Base-by-base conservation (phyloP, 345 rosid genomes). In the Rhodomyrtus tomentosa region DNA sequence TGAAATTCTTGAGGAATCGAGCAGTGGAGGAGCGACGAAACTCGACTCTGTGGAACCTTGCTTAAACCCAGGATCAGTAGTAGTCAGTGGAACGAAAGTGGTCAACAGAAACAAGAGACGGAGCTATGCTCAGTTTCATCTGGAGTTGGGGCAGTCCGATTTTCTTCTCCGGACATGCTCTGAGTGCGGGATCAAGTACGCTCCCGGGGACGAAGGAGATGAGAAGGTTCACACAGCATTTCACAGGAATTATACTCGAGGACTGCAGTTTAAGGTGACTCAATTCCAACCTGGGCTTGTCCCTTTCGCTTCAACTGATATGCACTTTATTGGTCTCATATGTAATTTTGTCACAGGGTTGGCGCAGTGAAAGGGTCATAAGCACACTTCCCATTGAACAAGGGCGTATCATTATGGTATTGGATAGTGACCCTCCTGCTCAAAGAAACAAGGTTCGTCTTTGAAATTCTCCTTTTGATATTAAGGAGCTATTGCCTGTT, bases 141-240 rank as follows among this genome's bases (percentile, higher is more conserved):
- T 95, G 85, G 98, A 97, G 49, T 85, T 95, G 36, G 99, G 98
- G 36, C 99, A 97, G 85, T 91, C 98, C 62, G 98, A 97, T 92
- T 95, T 97, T 87, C 92, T 92, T 86, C 91, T 97, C 80, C 93
- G 88, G 5, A 84, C 88, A 4, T 97, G 99, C 84, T 72, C 87
- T 12, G 82, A 84, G 1, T 95, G 99, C 73, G 96, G 96, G 50
- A 50, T 85, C 81, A 90, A 89, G 86, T 97, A 91, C 81, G 89
- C 98, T 84, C 94, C 98, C 6, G 99, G 98, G 16, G 93, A 95
- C 51, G 92, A 90, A 84, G 82, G 27, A 32, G 99, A 97, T 88
- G 98, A 97, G 87, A 97, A 95, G 89, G 89, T 56, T 29, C 99
- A 97, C 55, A 91, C 85, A 32, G 51, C 29, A 51, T 93, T 95